Conservation (phyloP, 768 basidiomycete genomes). For the Steccherinum ochraceum region DNA sequence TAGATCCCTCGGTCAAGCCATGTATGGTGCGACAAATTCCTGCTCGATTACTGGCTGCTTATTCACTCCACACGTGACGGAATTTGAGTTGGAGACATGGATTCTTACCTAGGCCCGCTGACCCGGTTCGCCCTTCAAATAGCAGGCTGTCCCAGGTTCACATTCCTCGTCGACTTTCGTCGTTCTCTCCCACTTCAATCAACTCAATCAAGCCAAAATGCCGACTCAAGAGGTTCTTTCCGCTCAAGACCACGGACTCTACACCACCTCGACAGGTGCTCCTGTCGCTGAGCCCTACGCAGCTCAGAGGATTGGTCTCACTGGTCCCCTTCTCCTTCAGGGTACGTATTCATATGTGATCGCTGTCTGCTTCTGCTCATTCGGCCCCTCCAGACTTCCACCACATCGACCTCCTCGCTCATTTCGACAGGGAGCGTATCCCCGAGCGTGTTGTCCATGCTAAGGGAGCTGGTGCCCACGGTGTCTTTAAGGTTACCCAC, state of each 20-base stretch:
- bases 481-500: slow-evolving; percentile 87
- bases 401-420: slow-evolving; percentile 83
- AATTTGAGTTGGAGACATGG: neutral
- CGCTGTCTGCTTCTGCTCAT: neutral
- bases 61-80: neutral
- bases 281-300: slow-evolving; percentile 73
- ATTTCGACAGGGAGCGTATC: slow-evolving; percentile 93
- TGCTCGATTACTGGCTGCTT: neutral
- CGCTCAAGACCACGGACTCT: slow-evolving; percentile 50
- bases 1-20: too few species aligned
- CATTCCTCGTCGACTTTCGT: neutral
- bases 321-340: slow-evolving; percentile 86
- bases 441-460: slow-evolving; percentile 59
- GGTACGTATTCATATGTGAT: slow-evolving; percentile 36
- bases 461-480: slow-evolving; percentile 90
- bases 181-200: neutral
- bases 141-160: neutral
- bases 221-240: slow-evolving; percentile 55
- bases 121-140: neutral
- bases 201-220: slow-evolving; percentile 37
- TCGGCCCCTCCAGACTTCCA: slow-evolving; percentile 62
- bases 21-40: neutral
- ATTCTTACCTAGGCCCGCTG: neutral
- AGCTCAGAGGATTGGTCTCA: slow-evolving; percentile 63
- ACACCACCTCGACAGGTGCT: slow-evolving; percentile 85